Evolutionary conservation across 2,329 filamentous ascomycete genomes (phyloP), one percentile per base, ranked within the genome.

Genomic region (Cladophialophora carrionii): DNA sequence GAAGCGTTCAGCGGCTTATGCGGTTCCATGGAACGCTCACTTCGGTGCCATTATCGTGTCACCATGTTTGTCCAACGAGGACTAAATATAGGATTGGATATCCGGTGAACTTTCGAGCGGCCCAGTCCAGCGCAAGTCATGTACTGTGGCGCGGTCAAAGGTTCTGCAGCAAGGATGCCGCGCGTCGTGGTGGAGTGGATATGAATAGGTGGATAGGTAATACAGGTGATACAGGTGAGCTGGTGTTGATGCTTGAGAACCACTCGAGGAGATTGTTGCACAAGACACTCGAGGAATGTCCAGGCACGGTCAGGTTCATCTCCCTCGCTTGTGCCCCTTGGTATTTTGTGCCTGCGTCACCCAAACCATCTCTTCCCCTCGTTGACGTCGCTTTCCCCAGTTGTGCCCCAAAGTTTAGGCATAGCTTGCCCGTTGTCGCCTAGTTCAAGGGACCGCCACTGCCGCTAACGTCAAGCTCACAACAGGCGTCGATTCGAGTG

Each of bases 311-410:
- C 26, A 29, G 3, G 12, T 24, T 26, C 48, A 31, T 4, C 52
- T 54, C 14, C 52, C 14, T 34, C 26, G 12, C 14, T 52, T 26
- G 26, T 24, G 17, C 10, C 26, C 14, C 22, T 51, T 10, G 29
- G 17, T 17, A n/a, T 41, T 59, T 59, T 17, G 57, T 52, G 57
- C 48, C 57, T 51, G 57, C 57, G 48, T 60, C 57, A 60, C 57
- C 48, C 22, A 7, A 29, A 17, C 26, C 31, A 52, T 51, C 48
- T 14, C 31, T 46, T 52, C 43, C 51, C n/a, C 2, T n/a, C 43
- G 46, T 52, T 60, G 57, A 60, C 48, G 57, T 60, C 57, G 57
- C 31, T 31, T 26, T 60, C 57, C 48, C 57, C 57, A 60, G 57
- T 60, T 52, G 52, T 31, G n/a, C 22, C 26, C 14, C 8, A 3